phyloP scores from a whole-genome alignment of 805 yeast species.

The Grigorovia transvaalensis region DNA sequence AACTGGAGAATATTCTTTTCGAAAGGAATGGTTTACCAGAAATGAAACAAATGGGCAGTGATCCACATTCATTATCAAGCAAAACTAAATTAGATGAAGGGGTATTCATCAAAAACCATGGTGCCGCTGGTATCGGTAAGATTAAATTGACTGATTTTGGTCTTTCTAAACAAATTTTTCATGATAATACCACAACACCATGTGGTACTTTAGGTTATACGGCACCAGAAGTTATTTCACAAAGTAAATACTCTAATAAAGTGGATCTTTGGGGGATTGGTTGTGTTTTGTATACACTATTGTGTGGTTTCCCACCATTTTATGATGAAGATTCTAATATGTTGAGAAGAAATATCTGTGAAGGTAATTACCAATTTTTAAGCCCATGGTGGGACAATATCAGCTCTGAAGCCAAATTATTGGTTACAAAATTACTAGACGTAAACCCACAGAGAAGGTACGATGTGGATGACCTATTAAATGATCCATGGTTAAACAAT shows the following conservation, averaged over 20 bases:
- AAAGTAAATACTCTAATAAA: constrained; percentile 77
- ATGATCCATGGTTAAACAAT: constrained; percentile 54
- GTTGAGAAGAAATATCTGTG: constrained; percentile 52
- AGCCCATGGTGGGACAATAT: constrained; percentile 86
- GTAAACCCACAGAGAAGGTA: constrained; percentile 59
- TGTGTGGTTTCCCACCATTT: constrained; percentile 96
- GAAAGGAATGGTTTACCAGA: constrained; percentile 45
- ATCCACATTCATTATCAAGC: constrained; percentile 37
- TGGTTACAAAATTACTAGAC: constrained; percentile 56
- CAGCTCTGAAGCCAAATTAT: constrained; percentile 52
- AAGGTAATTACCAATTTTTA: constrained; percentile 58
- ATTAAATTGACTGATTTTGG: constrained; percentile 95
- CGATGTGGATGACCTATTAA: constrained; percentile 51
- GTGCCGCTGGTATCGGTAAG: constrained; percentile 83
- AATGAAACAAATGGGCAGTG: constrained; percentile 5
- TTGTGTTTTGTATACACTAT: constrained; percentile 80
- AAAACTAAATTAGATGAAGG: constrained; percentile 86
- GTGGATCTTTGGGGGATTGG: constrained; percentile 99
- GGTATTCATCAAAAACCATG: constrained; percentile 61
- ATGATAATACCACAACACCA: constrained; percentile 78
- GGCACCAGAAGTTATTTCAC: constrained; percentile 93
- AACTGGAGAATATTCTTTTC: constrained; percentile 65
- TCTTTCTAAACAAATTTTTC: constrained; percentile 72
- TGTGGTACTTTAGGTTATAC: constrained; percentile 98
- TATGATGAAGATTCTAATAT: constrained; percentile 58